phyloP scores from a whole-genome alignment of 768 basidiomycete species.

The Coprinopsis strossmayeri region DNA sequence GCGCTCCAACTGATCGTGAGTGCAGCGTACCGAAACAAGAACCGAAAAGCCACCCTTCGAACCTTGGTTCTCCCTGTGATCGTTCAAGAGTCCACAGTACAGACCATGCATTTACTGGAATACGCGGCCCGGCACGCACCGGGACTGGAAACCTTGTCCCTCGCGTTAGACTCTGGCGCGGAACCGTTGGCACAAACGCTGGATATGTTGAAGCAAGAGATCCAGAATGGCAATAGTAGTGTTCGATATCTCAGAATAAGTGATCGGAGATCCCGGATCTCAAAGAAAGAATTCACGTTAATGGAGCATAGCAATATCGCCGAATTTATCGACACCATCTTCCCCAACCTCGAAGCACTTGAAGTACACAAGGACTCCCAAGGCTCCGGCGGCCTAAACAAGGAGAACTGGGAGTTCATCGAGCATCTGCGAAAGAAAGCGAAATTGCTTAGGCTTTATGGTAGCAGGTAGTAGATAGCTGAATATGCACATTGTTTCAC shows the following conservation, averaged over 20 bases:
- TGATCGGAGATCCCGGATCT: background rate
- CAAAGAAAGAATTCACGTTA: background rate
- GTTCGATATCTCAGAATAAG: background rate
- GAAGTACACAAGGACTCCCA: background rate
- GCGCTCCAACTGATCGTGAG: background rate
- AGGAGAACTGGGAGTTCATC: constrained; percentile 1
- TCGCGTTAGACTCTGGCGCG: background rate
- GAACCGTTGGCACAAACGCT: no score
- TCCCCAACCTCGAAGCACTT: background rate
- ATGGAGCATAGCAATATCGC: background rate
- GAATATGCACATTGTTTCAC: no score
- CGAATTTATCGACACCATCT: background rate
- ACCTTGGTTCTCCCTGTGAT: background rate
- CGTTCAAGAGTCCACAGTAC: no score
- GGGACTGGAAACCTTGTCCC: background rate
- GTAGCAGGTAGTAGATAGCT: no score
- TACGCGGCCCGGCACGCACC: background rate
- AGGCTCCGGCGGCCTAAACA: background rate
- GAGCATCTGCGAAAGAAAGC: background rate
- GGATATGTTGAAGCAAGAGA: no score
- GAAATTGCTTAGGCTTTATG: background rate
- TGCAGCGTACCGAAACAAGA: background rate
- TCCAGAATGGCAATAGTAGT: no score
- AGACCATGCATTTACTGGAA: background rate
- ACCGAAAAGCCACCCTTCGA: background rate